These are phyloP conservation scores for Fennellomyces sp. DNA, from an alignment of 371 early-diverging fungal species.

Conservation along the genomic window DNA sequence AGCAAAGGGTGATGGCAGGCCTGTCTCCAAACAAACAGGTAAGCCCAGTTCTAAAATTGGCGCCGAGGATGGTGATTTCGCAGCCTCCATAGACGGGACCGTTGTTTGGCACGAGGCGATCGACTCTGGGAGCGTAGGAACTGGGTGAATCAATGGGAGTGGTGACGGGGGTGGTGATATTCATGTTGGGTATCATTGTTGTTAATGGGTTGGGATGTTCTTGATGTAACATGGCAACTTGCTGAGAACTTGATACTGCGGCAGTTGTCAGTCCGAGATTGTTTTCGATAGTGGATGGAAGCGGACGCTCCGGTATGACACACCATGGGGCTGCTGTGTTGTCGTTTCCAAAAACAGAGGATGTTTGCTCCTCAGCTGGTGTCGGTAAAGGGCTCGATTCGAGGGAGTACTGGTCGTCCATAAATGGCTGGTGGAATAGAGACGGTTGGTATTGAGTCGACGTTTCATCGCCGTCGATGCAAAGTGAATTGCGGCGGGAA, in stretches of 20 bases:
- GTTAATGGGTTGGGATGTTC: background rate
- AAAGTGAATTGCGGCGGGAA: slow-evolving; percentile 13
- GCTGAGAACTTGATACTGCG: too few species aligned
- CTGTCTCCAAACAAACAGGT: slow-evolving; percentile 77
- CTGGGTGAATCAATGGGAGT: background rate
- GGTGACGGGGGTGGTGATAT: background rate
- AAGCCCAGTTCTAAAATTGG: slow-evolving; percentile 70
- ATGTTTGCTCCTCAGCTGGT: background rate
- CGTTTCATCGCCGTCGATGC: background rate
- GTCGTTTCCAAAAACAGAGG: background rate
- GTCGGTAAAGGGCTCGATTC: slow-evolving; percentile 1
- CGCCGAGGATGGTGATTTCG: slow-evolving; percentile 76
- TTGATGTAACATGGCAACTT: background rate
- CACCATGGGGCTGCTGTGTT: background rate
- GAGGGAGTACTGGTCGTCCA: background rate
- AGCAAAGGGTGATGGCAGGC: slow-evolving; percentile 71
- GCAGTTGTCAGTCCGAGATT: background rate
- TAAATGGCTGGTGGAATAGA: background rate
- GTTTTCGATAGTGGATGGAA: background rate
- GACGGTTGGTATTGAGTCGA: background rate
- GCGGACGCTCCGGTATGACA: background rate
- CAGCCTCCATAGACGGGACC: slow-evolving; percentile 80
- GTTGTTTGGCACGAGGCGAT: slow-evolving; percentile 67
- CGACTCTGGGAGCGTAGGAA: slow-evolving; percentile 48
- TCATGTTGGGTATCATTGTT: slow-evolving; percentile 4